These are phyloP conservation scores for Leccinum sublutescens DNA, from an alignment of 768 basidiomycete genomes.

Conservation along the genomic window DNA sequence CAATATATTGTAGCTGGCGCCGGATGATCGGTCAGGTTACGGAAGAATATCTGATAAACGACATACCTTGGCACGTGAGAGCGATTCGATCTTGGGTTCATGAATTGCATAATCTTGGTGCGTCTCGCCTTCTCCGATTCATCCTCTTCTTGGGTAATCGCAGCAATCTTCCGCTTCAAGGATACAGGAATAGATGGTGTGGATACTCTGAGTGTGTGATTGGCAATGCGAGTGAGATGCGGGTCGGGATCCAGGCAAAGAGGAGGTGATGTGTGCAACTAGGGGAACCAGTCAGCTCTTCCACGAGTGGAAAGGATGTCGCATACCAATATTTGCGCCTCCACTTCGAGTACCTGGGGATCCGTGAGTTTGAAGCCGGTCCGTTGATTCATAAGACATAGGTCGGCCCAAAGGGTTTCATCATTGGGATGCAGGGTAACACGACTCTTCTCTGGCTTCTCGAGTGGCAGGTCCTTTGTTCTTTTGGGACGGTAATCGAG, in stretches of 20 bases:
- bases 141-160: constrained; percentile 70
- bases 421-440: constrained; percentile 75
- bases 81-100: constrained; percentile 58
- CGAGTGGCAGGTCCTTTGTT: constrained; percentile 54
- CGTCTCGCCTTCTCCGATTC: constrained; percentile 72
- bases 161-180: constrained; percentile 73
- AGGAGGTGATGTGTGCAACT: constrained; percentile 75
- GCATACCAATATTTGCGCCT: constrained; percentile 70
- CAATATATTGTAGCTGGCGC: constrained; percentile 54
- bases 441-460: constrained; percentile 61
- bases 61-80: constrained; percentile 50
- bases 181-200: constrained; percentile 71
- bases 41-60: neutral
- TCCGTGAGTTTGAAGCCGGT: constrained; percentile 64
- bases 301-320: neutral
- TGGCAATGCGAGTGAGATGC: constrained; percentile 71
- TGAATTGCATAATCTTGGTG: constrained; percentile 74
- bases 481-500: constrained; percentile 69
- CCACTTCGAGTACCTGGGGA: constrained; percentile 66
- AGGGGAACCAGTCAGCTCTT: constrained; percentile 11
- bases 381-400: constrained; percentile 66
- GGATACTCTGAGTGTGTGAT: constrained; percentile 69
- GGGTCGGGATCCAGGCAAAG: constrained; percentile 81
- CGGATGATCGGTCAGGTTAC: constrained; percentile 2
- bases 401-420: constrained; percentile 78